Conservation (phyloP, 345 rosid species). For the Pseudoturritis turrita region DNA sequence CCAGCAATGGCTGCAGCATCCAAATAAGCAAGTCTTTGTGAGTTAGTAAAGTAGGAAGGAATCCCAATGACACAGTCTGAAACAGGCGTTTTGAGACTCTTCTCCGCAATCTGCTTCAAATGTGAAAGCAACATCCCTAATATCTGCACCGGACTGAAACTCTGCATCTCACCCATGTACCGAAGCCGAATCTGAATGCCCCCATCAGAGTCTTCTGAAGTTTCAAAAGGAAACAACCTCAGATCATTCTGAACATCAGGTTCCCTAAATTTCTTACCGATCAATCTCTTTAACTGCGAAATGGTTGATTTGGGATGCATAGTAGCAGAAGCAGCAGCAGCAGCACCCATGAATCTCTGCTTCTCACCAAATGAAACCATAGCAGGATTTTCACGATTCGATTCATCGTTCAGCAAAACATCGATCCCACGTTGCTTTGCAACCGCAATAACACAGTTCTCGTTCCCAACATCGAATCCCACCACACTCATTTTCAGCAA, state of each 20-base stretch:
- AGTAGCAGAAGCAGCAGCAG: slow-evolving; percentile 70
- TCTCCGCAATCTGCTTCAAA: slow-evolving; percentile 55
- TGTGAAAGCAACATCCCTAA: slow-evolving; percentile 66
- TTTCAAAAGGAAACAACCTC: slow-evolving; percentile 49
- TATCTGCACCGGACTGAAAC: slow-evolving; percentile 49
- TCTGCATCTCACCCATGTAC: slow-evolving; percentile 49
- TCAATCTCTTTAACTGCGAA: slow-evolving; percentile 64
- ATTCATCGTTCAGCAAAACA: slow-evolving; percentile 75
- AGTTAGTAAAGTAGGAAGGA: slow-evolving; percentile 56
- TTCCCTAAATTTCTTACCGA: slow-evolving; percentile 47
- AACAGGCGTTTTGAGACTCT: slow-evolving; percentile 42
- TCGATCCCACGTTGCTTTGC: slow-evolving; percentile 71
- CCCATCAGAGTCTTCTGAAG: slow-evolving; percentile 42
- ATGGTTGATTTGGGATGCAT: slow-evolving; percentile 77
- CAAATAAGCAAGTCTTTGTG: slow-evolving; percentile 55
- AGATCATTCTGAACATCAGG: slow-evolving; percentile 51
- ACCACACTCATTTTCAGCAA: slow-evolving; percentile 53
- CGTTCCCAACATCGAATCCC: slow-evolving; percentile 78
- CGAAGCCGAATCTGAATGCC: slow-evolving; percentile 42
- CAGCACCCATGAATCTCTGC: slow-evolving; percentile 77
- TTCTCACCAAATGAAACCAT: slow-evolving; percentile 80
- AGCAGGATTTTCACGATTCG: slow-evolving; percentile 59
- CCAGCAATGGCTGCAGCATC: slow-evolving; percentile 66
- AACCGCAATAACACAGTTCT: slow-evolving; percentile 72
- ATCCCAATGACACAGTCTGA: slow-evolving; percentile 60